These are phyloP conservation scores for Phanerochaete carnosa DNA, from an alignment of 768 basidiomycete genomes.

Conservation along the genomic window DNA sequence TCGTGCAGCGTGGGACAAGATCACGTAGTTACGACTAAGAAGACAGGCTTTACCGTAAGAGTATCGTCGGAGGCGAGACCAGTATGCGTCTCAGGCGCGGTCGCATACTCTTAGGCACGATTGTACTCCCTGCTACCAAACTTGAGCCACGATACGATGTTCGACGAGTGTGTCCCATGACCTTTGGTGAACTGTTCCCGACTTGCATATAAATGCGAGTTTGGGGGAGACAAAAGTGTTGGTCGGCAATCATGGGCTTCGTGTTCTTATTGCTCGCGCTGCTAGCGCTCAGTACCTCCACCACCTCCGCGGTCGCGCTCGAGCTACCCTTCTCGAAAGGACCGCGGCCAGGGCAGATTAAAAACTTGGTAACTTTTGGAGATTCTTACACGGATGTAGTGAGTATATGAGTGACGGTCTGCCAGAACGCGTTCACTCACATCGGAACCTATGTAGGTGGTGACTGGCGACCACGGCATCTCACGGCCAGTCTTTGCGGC, in stretches of 20 bases:
- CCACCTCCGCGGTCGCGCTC: not conserved
- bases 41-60: not conserved
- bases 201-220: not conserved
- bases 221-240: not conserved
- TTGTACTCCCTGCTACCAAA: not conserved
- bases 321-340: constrained; percentile 5
- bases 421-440: not conserved
- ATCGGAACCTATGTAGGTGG: constrained; percentile 8
- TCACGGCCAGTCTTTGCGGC: constrained; percentile 64
- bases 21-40: not conserved
- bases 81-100: not conserved
- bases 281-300: not conserved
- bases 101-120: not conserved
- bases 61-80: not conserved
- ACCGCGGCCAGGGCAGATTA: constrained; percentile 42
- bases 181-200: not conserved
- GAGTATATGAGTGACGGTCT: not conserved
- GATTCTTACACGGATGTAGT: constrained; percentile 58
- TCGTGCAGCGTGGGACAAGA: not conserved
- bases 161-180: not conserved
- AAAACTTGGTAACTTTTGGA: constrained; percentile 63
- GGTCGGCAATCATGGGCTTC: not conserved
- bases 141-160: not conserved
- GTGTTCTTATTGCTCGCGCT: not conserved
- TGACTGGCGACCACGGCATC: constrained; percentile 36